phyloP scores from a whole-genome alignment of 1,284 basidiomycete genomes.

The Rhizoctonia solani region DNA sequence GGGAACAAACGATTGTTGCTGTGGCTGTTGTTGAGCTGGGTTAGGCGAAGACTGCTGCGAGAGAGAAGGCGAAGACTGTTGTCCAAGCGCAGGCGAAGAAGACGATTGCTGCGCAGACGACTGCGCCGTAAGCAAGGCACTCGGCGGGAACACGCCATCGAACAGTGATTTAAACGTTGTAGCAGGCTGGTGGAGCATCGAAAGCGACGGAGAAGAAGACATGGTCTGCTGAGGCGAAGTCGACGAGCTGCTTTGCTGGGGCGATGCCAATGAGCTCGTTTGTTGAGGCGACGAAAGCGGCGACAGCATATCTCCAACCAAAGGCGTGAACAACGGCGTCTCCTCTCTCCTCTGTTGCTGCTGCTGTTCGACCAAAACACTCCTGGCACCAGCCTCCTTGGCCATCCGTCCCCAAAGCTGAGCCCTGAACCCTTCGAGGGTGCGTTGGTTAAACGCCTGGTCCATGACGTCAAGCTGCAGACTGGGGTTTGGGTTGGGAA shows the following conservation, averaged over 20 bases:
- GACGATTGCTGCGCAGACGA: no score
- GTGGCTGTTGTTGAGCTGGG: no score
- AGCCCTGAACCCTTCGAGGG: slow-evolving; percentile 19
- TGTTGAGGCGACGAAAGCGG: not conserved
- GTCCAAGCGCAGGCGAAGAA: no score
- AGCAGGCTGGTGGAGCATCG: slow-evolving; percentile 18
- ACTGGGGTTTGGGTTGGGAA: not conserved
- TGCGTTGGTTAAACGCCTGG: slow-evolving; percentile 25
- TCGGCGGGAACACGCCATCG: no score
- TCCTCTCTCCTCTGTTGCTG: not conserved
- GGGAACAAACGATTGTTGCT: slow-evolving; percentile 39
- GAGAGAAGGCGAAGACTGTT: slow-evolving; percentile 39
- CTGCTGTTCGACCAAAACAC: not conserved
- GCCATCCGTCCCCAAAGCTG: slow-evolving; percentile 31
- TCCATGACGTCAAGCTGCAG: slow-evolving; percentile 18
- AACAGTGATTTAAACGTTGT: not conserved
- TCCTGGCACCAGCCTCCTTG: slow-evolving; percentile 31
- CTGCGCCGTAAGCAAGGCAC: no score
- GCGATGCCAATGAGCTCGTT: not conserved
- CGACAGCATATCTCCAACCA: no score
- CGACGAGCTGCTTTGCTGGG: not conserved
- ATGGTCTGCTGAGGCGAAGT: slow-evolving; percentile 1
- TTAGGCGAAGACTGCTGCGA: no score
- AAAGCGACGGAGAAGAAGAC: slow-evolving; percentile 30
- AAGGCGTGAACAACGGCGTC: not conserved